These are phyloP conservation scores for Plasmodium gonderi DNA, from an alignment of 169 alveolate genomes.

Conservation along the genomic window DNA sequence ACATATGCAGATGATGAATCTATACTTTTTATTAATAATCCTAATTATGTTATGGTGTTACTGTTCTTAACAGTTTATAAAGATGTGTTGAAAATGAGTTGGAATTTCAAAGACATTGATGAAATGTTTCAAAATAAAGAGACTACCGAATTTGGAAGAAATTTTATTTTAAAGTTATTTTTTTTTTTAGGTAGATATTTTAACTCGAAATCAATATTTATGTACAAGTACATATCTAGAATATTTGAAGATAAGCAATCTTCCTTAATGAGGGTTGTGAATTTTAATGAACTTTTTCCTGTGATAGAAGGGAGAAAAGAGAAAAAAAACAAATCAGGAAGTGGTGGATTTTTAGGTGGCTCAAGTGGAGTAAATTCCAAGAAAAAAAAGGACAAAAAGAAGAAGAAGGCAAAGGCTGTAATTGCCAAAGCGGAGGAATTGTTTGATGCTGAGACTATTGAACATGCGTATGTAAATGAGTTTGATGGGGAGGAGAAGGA, in stretches of 20 bases:
- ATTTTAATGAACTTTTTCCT: conserved; percentile 65
- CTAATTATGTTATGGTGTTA: conserved; percentile 59
- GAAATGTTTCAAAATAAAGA: conserved; percentile 74
- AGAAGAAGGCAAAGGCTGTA: background rate
- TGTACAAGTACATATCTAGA: conserved; percentile 68
- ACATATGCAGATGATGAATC: conserved; percentile 75
- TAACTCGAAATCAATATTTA: conserved; percentile 68
- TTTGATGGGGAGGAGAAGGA: conserved; percentile 4
- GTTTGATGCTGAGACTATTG: conserved; percentile 1
- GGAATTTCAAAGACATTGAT: conserved; percentile 73
- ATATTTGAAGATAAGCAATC: conserved; percentile 58
- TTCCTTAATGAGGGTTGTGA: conserved; percentile 17
- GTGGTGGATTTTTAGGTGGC: background rate
- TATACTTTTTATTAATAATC: conserved; percentile 43
- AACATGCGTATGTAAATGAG: background rate
- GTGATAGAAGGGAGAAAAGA: background rate
- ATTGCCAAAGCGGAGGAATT: conserved; percentile 3
- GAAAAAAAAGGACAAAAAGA: conserved; percentile 11
- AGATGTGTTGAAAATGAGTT: conserved; percentile 53
- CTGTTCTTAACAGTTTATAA: conserved; percentile 55
- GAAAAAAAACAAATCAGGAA: background rate
- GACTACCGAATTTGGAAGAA: conserved; percentile 64
- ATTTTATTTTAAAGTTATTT: conserved; percentile 46
- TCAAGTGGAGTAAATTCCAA: conserved; percentile 8
- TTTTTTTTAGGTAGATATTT: conserved; percentile 56